Evolutionary conservation across 495 filamentous ascomycete species (phyloP).

Genomic region (Oleoguttula mirabilis): DNA sequence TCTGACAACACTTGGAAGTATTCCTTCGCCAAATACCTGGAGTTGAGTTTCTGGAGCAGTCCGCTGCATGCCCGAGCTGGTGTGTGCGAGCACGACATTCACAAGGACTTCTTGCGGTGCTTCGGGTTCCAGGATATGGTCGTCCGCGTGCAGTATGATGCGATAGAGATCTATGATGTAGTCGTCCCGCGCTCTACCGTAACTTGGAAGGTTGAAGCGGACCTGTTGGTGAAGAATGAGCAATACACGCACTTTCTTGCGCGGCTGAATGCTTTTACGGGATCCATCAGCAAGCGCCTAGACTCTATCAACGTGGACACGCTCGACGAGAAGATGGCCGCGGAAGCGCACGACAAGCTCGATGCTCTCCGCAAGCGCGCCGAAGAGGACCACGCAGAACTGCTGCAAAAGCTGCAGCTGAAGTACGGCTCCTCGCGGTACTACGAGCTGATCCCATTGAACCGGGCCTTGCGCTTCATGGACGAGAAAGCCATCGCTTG

Average conservation of each 20-base stretch:
- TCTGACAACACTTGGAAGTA: slow-evolving; percentile 96
- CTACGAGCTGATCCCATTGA: slow-evolving; percentile 90
- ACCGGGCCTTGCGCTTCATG: slow-evolving; percentile 72
- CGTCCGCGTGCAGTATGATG: slow-evolving; percentile 81
- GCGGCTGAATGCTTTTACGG: slow-evolving; percentile 72
- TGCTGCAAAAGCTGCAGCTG: slow-evolving; percentile 68
- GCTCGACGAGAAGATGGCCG: slow-evolving; percentile 71
- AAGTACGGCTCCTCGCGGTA: slow-evolving; percentile 88
- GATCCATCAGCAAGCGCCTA: slow-evolving; percentile 68
- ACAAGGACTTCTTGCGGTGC: slow-evolving; percentile 80
- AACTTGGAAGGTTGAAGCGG: slow-evolving; percentile 94
- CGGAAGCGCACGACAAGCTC: slow-evolving; percentile 69
- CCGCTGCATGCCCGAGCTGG: slow-evolving; percentile 66
- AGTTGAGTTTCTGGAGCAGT: slow-evolving; percentile 89
- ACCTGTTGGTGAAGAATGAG: slow-evolving; percentile 86
- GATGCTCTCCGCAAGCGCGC: slow-evolving; percentile 61
- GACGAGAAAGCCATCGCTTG: slow-evolving; percentile 89
- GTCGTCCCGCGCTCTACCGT: slow-evolving; percentile 79
- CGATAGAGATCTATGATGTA: slow-evolving; percentile 87
- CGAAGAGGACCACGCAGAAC: slow-evolving; percentile 61
- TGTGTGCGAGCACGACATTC: slow-evolving; percentile 85
- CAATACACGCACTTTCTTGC: slow-evolving; percentile 66
- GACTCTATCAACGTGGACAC: slow-evolving; percentile 82
- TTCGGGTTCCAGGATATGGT: slow-evolving; percentile 82
- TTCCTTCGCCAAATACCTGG: slow-evolving; percentile 94